Evolutionary conservation across 129 eudicot genomes (phyloP).

Genomic region (Arctium lappa): DNA sequence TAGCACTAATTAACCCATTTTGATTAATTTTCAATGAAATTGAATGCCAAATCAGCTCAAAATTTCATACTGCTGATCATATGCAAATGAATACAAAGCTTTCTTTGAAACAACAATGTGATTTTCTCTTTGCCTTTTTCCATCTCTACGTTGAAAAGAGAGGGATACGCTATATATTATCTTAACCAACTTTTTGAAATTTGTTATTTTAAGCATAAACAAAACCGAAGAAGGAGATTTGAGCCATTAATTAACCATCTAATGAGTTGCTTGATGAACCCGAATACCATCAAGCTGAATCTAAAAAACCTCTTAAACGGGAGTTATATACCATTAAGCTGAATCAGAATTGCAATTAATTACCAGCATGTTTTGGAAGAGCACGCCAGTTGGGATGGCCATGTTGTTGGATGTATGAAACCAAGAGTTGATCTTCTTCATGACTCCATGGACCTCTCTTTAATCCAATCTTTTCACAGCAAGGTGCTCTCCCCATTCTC

Average conservation of each 20-base stretch:
- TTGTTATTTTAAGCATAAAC: not conserved
- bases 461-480: slow-evolving; percentile 79
- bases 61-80: not conserved
- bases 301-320: not conserved
- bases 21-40: not conserved
- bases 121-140: not conserved
- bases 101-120: not conserved
- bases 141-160: not conserved
- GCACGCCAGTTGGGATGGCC: slow-evolving; percentile 87
- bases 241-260: not conserved
- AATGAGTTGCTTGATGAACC: not conserved
- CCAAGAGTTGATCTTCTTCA: slow-evolving; percentile 63
- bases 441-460: slow-evolving; percentile 87
- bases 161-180: not conserved
- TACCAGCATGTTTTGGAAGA: slow-evolving; percentile 81
- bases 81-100: not conserved
- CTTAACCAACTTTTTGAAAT: not conserved
- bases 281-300: not conserved
- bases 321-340: not conserved
- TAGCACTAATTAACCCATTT: not conserved
- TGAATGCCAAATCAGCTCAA: not conserved
- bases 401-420: slow-evolving; percentile 46
- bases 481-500: slow-evolving; percentile 80
- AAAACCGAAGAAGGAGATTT: not conserved
- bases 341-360: slow-evolving; percentile 2